These are phyloP conservation scores for Plasmodium berghei DNA, from an alignment of 169 alveolate genomes.

Conservation along the genomic window DNA sequence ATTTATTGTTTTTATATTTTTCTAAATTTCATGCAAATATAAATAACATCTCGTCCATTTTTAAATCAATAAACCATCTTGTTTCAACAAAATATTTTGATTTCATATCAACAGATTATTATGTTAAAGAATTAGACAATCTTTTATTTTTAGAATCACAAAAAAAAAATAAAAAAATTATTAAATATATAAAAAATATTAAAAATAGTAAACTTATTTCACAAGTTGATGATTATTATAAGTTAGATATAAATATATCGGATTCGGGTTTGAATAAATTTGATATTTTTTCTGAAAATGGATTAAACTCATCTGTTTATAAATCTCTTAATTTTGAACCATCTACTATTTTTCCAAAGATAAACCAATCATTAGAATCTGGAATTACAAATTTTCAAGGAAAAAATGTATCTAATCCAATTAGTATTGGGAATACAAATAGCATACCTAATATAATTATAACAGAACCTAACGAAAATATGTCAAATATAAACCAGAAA, in stretches of 20 bases:
- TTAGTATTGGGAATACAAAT: too few relatives aligned
- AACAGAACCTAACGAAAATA: too few relatives aligned
- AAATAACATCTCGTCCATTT: constrained; percentile 14
- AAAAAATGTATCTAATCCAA: too few relatives aligned
- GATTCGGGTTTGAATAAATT: constrained; percentile 6
- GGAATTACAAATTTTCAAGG: too few relatives aligned
- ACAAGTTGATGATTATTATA: constrained; percentile 61
- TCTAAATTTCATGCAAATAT: constrained; percentile 64
- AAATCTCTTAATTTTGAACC: too few relatives aligned
- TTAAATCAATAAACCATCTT: constrained; percentile 49
- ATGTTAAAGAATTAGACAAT: constrained; percentile 73
- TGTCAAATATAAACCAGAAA: too few relatives aligned
- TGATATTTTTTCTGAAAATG: neutral
- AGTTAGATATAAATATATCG: constrained; percentile 32
- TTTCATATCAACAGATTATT: constrained; percentile 31
- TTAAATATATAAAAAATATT: constrained; percentile 33
- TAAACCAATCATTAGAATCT: too few relatives aligned
- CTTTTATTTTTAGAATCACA: constrained; percentile 12
- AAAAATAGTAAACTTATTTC: constrained; percentile 56
- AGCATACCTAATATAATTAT: too few relatives aligned
- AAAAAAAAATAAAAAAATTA: constrained; percentile 45
- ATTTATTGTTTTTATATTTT: constrained; percentile 59
- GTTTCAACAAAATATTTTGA: constrained; percentile 53
- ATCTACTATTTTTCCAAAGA: too few relatives aligned
- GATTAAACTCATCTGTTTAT: too few relatives aligned